These are phyloP conservation scores for Collybiopsis luxurians DNA, from an alignment of 768 basidiomycete species.

Conservation along the genomic window DNA sequence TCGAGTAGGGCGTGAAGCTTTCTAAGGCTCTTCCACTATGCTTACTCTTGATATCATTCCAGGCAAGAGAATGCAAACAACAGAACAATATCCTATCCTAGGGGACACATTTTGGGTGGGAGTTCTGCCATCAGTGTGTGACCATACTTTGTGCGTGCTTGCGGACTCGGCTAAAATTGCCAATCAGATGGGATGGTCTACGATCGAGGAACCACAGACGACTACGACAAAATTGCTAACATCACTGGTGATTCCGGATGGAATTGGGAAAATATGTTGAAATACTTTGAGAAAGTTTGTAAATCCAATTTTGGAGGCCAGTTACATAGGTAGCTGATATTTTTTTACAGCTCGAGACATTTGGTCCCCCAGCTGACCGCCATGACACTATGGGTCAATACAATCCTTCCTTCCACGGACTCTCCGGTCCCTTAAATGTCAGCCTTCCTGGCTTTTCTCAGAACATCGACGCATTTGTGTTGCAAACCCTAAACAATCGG, in stretches of 20 bases:
- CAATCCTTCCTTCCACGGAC: conserved; percentile 25
- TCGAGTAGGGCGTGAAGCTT: conserved; percentile 12
- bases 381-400: conserved; percentile 23
- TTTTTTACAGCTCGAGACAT: conserved; percentile 14
- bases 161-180: background rate
- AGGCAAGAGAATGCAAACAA: background rate
- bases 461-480: conserved; percentile 15
- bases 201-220: conserved; percentile 22
- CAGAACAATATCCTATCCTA: conserved; percentile 16
- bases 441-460: conserved; percentile 17
- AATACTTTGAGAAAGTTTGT: conserved; percentile 16
- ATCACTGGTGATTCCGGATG: conserved; percentile 24
- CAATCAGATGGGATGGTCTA: conserved; percentile 21
- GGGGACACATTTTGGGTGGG: conserved; percentile 22
- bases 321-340: background rate
- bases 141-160: background rate
- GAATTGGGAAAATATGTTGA: conserved; percentile 24
- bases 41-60: background rate
- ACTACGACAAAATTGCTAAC: conserved; percentile 21
- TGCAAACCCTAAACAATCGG: conserved; percentile 20
- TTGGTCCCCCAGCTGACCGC: conserved; percentile 16
- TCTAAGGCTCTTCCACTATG: conserved; percentile 15
- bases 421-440: conserved; percentile 17
- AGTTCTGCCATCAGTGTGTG: conserved; percentile 17
- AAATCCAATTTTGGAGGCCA: background rate